phyloP scores from a whole-genome alignment of 2,329 filamentous ascomycete genomes.

The Aspergillus proliferans region DNA sequence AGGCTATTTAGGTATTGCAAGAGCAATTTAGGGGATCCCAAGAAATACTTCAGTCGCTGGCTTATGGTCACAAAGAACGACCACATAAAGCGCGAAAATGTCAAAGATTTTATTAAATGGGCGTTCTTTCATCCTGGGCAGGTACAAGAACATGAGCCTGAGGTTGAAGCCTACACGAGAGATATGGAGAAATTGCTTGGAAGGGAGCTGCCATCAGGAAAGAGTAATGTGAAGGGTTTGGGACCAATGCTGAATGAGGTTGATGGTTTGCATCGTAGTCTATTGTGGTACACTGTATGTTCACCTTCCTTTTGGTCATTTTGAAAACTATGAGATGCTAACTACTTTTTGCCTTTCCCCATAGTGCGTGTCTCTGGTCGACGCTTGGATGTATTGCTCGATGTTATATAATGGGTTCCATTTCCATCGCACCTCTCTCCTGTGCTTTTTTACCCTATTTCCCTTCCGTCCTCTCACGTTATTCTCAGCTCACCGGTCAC shows the following conservation, averaged over 20 bases:
- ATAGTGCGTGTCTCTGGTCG: constrained; percentile 9
- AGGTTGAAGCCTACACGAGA: constrained; percentile 52
- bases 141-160: constrained; percentile 41
- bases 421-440: constrained; percentile 44
- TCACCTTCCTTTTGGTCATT: constrained; percentile 1
- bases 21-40: constrained; percentile 38
- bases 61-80: constrained; percentile 54
- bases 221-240: constrained; percentile 51
- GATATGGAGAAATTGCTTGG: constrained; percentile 51
- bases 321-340: constrained; percentile 1
- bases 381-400: constrained; percentile 5
- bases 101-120: constrained; percentile 63
- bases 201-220: constrained; percentile 47
- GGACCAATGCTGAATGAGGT: constrained; percentile 61
- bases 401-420: constrained; percentile 42
- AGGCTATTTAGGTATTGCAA: constrained; percentile 54
- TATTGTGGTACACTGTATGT: constrained; percentile 30
- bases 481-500: constrained; percentile 43
- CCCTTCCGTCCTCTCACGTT: constrained; percentile 53
- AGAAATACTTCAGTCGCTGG: constrained; percentile 58
- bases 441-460: constrained; percentile 47
- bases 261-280: constrained; percentile 43
- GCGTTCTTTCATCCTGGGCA: constrained; percentile 47
- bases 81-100: constrained; percentile 61
- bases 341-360: background rate